phyloP scores from a whole-genome alignment of 495 filamentous ascomycete genomes.

The Pyrenopolyporus hunteri region DNA sequence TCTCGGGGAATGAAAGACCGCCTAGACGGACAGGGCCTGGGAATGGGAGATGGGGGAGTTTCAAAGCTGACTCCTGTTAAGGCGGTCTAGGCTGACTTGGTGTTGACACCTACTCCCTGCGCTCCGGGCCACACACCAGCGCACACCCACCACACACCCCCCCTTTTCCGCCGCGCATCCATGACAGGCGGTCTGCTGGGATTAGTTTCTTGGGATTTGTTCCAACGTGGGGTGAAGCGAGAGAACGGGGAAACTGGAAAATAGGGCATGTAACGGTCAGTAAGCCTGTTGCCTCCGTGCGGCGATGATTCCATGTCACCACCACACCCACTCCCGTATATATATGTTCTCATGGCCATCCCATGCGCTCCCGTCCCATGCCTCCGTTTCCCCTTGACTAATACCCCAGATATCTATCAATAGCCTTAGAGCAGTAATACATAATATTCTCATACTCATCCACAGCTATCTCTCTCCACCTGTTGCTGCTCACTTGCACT shows the following conservation, averaged over 20 bases:
- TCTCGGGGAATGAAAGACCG: slow-evolving; percentile 28
- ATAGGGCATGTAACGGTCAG: slow-evolving; percentile 38
- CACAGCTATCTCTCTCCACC: slow-evolving; percentile 15
- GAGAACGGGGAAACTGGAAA: slow-evolving; percentile 36
- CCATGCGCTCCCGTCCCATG: slow-evolving; percentile 38
- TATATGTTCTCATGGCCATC: slow-evolving; percentile 40
- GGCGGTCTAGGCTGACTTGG: slow-evolving; percentile 41
- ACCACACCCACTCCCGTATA: slow-evolving; percentile 27
- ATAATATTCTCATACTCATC: slow-evolving; percentile 25
- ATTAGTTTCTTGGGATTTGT: slow-evolving; percentile 39
- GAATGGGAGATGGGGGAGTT: slow-evolving; percentile 26
- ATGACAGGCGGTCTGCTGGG: slow-evolving; percentile 47
- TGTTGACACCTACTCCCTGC: slow-evolving; percentile 32
- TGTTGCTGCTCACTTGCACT: slow-evolving; percentile 9
- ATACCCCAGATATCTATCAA: slow-evolving; percentile 34
- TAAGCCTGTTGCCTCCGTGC: slow-evolving; percentile 37
- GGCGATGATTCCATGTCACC: slow-evolving; percentile 41
- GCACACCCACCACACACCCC: slow-evolving; percentile 7
- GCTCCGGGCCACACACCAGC: slow-evolving; percentile 21
- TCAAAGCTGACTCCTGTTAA: slow-evolving; percentile 35
- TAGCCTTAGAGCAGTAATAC: slow-evolving; percentile 40
- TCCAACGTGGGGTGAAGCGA: slow-evolving; percentile 41
- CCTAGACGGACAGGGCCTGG: neutral
- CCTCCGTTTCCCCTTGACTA: slow-evolving; percentile 17
- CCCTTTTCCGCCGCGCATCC: slow-evolving; percentile 36